Percentiles rank a stretch among this genome's conserved stretches.
Conservation (phyloP, 768 basidiomycete species). For the Hericium alpestre region DNA sequence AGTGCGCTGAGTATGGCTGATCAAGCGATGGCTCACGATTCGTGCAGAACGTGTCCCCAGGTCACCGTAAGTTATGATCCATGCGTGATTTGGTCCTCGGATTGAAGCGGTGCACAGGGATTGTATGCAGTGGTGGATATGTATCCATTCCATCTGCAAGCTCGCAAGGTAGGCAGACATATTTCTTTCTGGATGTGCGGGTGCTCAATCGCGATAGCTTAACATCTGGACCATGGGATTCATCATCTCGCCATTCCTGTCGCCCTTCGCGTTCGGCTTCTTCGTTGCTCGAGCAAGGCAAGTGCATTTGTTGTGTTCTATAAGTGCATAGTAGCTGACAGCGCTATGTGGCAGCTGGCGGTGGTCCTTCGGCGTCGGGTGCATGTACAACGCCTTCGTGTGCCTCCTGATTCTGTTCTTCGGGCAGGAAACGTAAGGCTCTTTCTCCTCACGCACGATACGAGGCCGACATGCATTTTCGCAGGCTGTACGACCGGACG, state of each 20-base stretch:
- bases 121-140: conserved; percentile 52
- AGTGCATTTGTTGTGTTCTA: conserved; percentile 24
- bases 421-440: conserved; percentile 52
- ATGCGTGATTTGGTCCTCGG: background rate
- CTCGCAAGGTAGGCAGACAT: conserved; percentile 38
- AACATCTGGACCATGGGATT: conserved; percentile 70
- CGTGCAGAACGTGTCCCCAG: conserved; percentile 44
- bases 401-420: conserved; percentile 49
- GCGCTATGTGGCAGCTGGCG: conserved; percentile 30
- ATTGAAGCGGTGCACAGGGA: conserved; percentile 25
- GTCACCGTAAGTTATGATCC: conserved; percentile 29
- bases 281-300: conserved; percentile 44
- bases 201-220: conserved; percentile 28
- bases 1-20: conserved; percentile 43
- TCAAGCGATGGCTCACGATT: conserved; percentile 27
- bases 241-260: conserved; percentile 52
- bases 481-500: conserved; percentile 59
- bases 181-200: conserved; percentile 9
- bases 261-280: conserved; percentile 61
- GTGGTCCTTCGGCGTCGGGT: conserved; percentile 60
- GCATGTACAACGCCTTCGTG: conserved; percentile 47
- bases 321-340: conserved; percentile 10
- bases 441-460: background rate
- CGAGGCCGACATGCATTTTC: conserved; percentile 1
- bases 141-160: conserved; percentile 62